These are phyloP conservation scores for Myxozyma nipponensis DNA, from an alignment of 805 yeast genomes.

Conservation along the genomic window DNA sequence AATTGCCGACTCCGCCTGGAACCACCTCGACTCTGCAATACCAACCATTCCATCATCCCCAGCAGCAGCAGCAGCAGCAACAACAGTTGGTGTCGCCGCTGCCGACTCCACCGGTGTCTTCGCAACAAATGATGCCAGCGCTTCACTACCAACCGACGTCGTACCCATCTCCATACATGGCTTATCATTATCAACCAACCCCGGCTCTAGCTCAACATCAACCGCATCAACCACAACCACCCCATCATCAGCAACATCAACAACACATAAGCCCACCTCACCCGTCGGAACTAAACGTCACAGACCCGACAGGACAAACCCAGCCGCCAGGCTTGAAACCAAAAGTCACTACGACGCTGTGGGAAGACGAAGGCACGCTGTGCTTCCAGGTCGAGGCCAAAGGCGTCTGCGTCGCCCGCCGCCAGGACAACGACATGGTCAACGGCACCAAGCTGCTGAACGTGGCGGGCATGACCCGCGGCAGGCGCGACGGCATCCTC, in stretches of 20 bases:
- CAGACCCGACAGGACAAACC: constrained; percentile 33
- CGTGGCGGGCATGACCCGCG: constrained; percentile 83
- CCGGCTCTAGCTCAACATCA: constrained; percentile 18
- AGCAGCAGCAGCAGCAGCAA: neutral
- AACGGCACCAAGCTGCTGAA: constrained; percentile 81
- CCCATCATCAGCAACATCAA: constrained; percentile 1
- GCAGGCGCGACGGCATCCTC: constrained; percentile 81
- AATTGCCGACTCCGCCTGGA: constrained; percentile 18
- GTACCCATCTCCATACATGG: neutral
- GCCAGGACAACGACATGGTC: constrained; percentile 85
- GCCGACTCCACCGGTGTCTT: neutral
- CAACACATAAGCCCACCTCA: constrained; percentile 21
- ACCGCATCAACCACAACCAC: constrained; percentile 3
- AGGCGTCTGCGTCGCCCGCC: constrained; percentile 72
- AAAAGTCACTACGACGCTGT: constrained; percentile 71
- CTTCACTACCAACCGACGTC: constrained; percentile 8
- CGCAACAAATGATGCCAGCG: constrained; percentile 3
- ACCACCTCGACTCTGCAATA: too few species aligned
- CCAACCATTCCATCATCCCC: too few species aligned
- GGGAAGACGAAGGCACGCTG: constrained; percentile 84
- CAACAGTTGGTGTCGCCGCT: neutral
- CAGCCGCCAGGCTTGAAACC: constrained; percentile 40
- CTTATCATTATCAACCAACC: constrained; percentile 6
- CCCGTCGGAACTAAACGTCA: neutral
- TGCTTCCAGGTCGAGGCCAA: constrained; percentile 83